Base-by-base conservation (phyloP, 2,329 filamentous ascomycete genomes). In the Alternaria sp. region DNA sequence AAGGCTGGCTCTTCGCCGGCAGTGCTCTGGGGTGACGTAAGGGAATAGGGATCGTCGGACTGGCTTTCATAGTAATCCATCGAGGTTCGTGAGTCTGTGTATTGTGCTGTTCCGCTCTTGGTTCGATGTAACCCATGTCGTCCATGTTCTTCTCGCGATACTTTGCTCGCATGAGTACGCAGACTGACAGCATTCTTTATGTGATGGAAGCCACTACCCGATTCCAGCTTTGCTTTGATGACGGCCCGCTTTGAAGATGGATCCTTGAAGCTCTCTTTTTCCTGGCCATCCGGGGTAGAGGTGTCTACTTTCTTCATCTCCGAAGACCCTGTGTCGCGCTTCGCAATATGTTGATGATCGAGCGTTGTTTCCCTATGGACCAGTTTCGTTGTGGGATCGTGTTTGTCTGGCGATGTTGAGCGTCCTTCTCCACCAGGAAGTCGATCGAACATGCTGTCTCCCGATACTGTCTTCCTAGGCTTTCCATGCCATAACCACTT, bases 401-500 rank as follows among this genome's bases (percentile, higher is more conserved):
- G 80, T 51, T 81, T 75, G 9, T 87, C 87, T 65, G 85, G 85
- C 57, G 90, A 86, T 1, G 85, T 76, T 12, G 84, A 78, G 44
- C 81, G 65, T 41, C 45, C 54, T 22, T 79, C 74, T 52, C 79
- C 76, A n/a, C 68, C 73, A 18, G 74, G 74, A 10, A 79, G 66
- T 25, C 78, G 73, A 66, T 70, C 78, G 59, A 80, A 79, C 75
- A 80, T 78, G 48, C 32, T 53, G 54, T 79, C 78, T 8, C 65
- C 66, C n/a, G 70, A 65, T 22, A 54, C 60, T 14, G 74, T 85
- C 73, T 94, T 93, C 62, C 90, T 88, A 38, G 92, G 87, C 77
- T 97, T 98, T 16, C 94, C 95, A 63, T 92, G 86, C 95, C 95
- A 99, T 2, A 99, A 84, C 93, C 94, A 98, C 77, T 97, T 97